These are phyloP conservation scores for Lecanicillium sp. DNA, from an alignment of 2,329 filamentous ascomycete genomes.

Conservation along the genomic window DNA sequence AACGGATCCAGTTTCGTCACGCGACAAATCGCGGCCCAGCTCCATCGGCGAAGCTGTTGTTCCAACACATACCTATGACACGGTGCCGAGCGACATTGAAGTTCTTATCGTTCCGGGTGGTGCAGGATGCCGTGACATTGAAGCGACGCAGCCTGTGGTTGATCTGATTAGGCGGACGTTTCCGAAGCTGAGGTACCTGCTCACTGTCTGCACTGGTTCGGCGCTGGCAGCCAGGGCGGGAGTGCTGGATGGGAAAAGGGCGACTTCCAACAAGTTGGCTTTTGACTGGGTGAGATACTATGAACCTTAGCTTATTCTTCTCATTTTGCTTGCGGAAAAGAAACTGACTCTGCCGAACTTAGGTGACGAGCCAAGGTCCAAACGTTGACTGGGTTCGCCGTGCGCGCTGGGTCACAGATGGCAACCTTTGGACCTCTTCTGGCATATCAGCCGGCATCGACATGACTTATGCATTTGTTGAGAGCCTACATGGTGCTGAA, in stretches of 20 bases:
- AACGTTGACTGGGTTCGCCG: slow-evolving; percentile 44
- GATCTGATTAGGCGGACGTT: slow-evolving; percentile 35
- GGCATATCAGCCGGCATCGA: slow-evolving; percentile 42
- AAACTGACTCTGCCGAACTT: not conserved
- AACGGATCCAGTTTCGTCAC: slow-evolving; percentile 21
- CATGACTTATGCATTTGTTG: slow-evolving; percentile 24
- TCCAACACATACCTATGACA: slow-evolving; percentile 28
- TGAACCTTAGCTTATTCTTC: not conserved
- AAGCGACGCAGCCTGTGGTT: slow-evolving; percentile 15
- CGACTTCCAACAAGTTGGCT: slow-evolving; percentile 52
- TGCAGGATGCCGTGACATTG: slow-evolving; percentile 18
- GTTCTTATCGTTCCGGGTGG: slow-evolving; percentile 32
- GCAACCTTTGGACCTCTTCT: slow-evolving; percentile 53
- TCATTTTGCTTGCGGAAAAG: not conserved
- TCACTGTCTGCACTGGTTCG: slow-evolving; percentile 57
- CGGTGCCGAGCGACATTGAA: slow-evolving; percentile 24
- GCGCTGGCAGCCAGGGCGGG: slow-evolving; percentile 45
- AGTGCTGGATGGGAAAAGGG: slow-evolving; percentile 44
- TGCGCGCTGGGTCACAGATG: slow-evolving; percentile 53
- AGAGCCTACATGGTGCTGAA: slow-evolving; percentile 35
- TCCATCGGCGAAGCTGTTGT: slow-evolving; percentile 21
- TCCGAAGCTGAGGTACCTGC: slow-evolving; percentile 37
- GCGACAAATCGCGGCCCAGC: slow-evolving; percentile 2
- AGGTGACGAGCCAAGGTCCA: slow-evolving; percentile 29
- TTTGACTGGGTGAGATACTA: slow-evolving; percentile 30